These are phyloP conservation scores for Rhodotorula mucilaginosa DNA, from an alignment of 1,284 basidiomycete genomes.

Conservation along the genomic window DNA sequence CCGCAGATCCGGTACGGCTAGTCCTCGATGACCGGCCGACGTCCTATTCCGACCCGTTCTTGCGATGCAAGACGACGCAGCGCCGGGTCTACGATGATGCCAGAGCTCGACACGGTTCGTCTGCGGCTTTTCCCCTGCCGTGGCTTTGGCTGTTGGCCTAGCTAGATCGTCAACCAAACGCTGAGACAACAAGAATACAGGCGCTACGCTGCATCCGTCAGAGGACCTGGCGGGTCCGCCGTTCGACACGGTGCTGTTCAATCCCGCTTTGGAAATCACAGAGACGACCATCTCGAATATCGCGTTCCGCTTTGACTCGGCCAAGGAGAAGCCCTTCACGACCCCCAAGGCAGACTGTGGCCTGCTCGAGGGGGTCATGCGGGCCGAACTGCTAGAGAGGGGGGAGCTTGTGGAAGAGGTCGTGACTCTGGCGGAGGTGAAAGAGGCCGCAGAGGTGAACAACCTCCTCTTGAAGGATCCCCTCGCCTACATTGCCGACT, in stretches of 20 bases:
- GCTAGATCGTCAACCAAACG: too few relatives aligned
- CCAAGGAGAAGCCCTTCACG: background rate
- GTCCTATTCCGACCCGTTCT: conserved; percentile 21
- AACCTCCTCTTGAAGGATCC: background rate
- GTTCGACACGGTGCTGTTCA: conserved; percentile 33
- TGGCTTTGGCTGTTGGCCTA: background rate
- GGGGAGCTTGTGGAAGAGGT: conserved; percentile 14
- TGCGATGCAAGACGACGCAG: conserved; percentile 22
- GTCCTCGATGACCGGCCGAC: conserved; percentile 25
- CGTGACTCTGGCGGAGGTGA: conserved; percentile 11
- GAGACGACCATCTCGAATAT: conserved; percentile 38
- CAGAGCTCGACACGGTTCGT: conserved; percentile 14
- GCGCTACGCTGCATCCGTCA: conserved; percentile 10
- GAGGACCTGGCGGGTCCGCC: background rate
- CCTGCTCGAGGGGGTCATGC: conserved; percentile 19
- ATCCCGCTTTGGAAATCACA: conserved; percentile 16
- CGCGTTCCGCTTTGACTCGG: conserved; percentile 11
- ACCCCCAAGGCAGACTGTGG: conserved; percentile 12
- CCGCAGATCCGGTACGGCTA: conserved; percentile 23
- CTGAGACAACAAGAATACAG: conserved; percentile 1
- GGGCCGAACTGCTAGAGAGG: conserved; percentile 25
- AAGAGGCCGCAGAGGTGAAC: conserved; percentile 11
- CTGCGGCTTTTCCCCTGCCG: too few relatives aligned
- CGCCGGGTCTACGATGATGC: conserved; percentile 27
- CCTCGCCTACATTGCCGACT: background rate